phyloP scores from a whole-genome alignment of 129 eudicot genomes.

The Arctium lappa region DNA sequence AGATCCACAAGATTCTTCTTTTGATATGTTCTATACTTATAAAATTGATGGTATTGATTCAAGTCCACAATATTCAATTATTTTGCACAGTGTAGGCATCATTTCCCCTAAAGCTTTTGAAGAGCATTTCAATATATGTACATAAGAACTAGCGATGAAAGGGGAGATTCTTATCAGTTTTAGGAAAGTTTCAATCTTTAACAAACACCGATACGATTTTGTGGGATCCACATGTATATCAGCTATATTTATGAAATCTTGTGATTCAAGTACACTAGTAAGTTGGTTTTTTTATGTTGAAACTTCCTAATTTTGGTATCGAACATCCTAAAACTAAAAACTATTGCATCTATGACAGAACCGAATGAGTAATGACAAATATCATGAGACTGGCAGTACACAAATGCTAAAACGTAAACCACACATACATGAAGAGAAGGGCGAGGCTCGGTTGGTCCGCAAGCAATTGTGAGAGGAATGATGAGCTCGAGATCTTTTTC shows the following conservation, averaged over 20 bases:
- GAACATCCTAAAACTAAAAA: neutral
- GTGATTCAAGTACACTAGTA: neutral
- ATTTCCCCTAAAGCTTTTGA: neutral
- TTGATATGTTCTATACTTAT: neutral
- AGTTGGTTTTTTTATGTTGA: neutral
- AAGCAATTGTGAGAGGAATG: constrained; percentile 58
- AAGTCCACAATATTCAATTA: neutral
- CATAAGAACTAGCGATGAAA: neutral
- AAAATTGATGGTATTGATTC: neutral
- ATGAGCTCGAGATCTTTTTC: constrained; percentile 59
- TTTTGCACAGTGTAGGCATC: neutral
- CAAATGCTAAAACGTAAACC: constrained; percentile 6
- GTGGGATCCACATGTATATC: constrained; percentile 3
- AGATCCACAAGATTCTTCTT: constrained; percentile 8
- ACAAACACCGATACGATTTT: neutral
- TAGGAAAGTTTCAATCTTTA: neutral
- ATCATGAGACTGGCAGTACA: neutral
- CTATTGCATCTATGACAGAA: neutral
- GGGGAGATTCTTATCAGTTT: neutral
- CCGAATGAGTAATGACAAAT: neutral
- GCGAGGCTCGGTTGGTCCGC: constrained; percentile 39
- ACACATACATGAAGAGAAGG: constrained; percentile 63
- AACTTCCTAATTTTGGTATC: neutral
- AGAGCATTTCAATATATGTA: neutral
- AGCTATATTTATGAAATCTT: neutral